Evolutionary conservation across 1,139 yeast species (phyloP).

Genomic region (Yamadazyma dendronema): DNA sequence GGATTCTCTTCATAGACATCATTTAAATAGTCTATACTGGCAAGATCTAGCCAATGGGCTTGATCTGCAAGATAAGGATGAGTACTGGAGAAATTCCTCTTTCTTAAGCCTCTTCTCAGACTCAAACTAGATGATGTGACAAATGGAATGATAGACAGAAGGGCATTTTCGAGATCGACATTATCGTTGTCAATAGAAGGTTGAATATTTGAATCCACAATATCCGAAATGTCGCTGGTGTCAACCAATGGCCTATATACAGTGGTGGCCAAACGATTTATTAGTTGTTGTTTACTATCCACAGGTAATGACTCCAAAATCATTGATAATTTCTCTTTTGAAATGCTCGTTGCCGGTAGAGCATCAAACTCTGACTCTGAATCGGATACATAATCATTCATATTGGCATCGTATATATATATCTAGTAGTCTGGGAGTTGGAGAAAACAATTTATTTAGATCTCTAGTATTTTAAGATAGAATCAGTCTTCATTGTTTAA

Average conservation of each 20-base stretch:
- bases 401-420: conserved; percentile 1
- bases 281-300: not conserved
- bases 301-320: conserved; percentile 1
- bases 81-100: conserved; percentile 45
- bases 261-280: not conserved
- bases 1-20: conserved; percentile 36
- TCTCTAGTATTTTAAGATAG: no score
- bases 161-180: conserved; percentile 11
- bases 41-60: conserved; percentile 45
- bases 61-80: conserved; percentile 51
- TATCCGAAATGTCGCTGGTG: not conserved
- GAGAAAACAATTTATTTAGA: not conserved
- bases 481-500: no score
- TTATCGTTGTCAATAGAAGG: conserved; percentile 2
- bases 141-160: conserved; percentile 12
- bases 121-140: not conserved
- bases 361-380: conserved; percentile 13
- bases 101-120: conserved; percentile 34
- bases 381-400: conserved; percentile 14
- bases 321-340: conserved; percentile 1
- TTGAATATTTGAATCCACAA: not conserved
- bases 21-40: conserved; percentile 35
- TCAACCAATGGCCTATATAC: not conserved
- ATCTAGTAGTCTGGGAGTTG: not conserved
- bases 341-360: conserved; percentile 5